Conservation (phyloP, 2,329 filamentous ascomycete genomes). For the Dryadomyces quercivorus region DNA sequence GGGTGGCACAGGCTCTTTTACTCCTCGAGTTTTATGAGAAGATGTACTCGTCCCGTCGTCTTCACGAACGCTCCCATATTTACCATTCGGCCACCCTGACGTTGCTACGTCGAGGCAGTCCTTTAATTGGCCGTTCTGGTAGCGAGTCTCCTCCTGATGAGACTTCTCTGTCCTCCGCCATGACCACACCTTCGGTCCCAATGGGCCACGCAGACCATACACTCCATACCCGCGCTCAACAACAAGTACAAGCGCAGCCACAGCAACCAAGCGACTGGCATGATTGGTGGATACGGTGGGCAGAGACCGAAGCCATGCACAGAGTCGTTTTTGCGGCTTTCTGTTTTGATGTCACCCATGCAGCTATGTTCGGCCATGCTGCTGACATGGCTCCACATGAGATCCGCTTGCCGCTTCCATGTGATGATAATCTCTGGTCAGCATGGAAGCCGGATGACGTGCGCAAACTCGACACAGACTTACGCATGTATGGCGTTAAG, state of each 20-base stretch:
- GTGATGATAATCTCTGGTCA: constrained; percentile 77
- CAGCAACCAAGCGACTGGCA: constrained; percentile 22
- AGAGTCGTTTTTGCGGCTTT: constrained; percentile 82
- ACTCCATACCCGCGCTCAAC: not conserved
- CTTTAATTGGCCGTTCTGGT: constrained; percentile 67
- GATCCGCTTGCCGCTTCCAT: constrained; percentile 73
- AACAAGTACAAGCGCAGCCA: not conserved
- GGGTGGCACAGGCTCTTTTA: constrained; percentile 77
- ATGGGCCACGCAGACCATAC: not conserved
- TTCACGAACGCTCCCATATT: constrained; percentile 83
- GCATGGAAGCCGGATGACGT: constrained; percentile 68
- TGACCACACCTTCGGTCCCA: not conserved
- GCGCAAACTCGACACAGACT: constrained; percentile 60
- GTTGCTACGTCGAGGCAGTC: constrained; percentile 73
- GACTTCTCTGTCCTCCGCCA: not conserved
- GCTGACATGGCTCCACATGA: constrained; percentile 88
- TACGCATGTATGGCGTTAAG: constrained; percentile 68
- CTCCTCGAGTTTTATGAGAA: constrained; percentile 86
- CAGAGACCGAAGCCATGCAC: constrained; percentile 76
- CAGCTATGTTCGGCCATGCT: constrained; percentile 83
- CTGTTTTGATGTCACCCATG: constrained; percentile 78
- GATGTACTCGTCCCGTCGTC: constrained; percentile 68
- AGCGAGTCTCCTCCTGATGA: constrained; percentile 67
- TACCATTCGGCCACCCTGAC: constrained; percentile 81
- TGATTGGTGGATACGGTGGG: constrained; percentile 75